phyloP scores from a whole-genome alignment of 2,329 filamentous ascomycete species.

The Aspergillus sp. region DNA sequence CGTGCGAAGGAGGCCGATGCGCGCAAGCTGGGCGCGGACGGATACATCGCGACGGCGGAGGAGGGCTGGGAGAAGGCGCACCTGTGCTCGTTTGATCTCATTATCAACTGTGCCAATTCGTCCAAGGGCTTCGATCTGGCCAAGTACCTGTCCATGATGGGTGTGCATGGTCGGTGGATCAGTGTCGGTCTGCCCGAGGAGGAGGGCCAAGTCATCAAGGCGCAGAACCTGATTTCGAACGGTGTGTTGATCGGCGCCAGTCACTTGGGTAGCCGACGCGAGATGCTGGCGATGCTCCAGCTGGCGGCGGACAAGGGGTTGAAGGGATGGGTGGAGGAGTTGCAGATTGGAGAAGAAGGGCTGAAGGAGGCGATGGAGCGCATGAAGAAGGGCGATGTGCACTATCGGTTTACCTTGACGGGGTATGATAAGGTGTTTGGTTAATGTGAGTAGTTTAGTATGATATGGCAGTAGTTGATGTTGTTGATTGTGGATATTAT shows the following conservation, averaged over 20 bases:
- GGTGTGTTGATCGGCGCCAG: conserved; percentile 69
- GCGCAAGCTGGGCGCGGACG: conserved; percentile 57
- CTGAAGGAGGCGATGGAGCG: conserved; percentile 68
- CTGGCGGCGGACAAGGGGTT: conserved; percentile 68
- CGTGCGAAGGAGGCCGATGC: conserved; percentile 60
- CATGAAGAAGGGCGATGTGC: conserved; percentile 68
- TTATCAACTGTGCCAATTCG: conserved; percentile 72
- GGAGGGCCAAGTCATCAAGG: conserved; percentile 66
- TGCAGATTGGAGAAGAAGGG: conserved; percentile 68
- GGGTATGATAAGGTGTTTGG: conserved; percentile 38
- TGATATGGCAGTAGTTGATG: not conserved
- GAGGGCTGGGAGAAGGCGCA: conserved; percentile 58
- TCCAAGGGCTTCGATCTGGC: conserved; percentile 63
- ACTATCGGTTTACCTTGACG: conserved; percentile 69
- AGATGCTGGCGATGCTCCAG: conserved; percentile 70
- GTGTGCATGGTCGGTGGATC: conserved; percentile 78
- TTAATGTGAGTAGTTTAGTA: conserved; percentile 4
- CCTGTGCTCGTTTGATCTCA: conserved; percentile 59
- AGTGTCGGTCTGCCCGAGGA: conserved; percentile 78
- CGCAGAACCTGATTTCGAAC: conserved; percentile 72
- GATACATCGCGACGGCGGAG: conserved; percentile 58
- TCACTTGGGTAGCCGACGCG: conserved; percentile 67
- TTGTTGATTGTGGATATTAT: not conserved
- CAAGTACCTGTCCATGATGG: conserved; percentile 73
- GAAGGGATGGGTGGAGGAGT: conserved; percentile 65